Base-by-base conservation (phyloP, 2,329 filamentous ascomycete genomes). In the Trematosphaeria pertusa region DNA sequence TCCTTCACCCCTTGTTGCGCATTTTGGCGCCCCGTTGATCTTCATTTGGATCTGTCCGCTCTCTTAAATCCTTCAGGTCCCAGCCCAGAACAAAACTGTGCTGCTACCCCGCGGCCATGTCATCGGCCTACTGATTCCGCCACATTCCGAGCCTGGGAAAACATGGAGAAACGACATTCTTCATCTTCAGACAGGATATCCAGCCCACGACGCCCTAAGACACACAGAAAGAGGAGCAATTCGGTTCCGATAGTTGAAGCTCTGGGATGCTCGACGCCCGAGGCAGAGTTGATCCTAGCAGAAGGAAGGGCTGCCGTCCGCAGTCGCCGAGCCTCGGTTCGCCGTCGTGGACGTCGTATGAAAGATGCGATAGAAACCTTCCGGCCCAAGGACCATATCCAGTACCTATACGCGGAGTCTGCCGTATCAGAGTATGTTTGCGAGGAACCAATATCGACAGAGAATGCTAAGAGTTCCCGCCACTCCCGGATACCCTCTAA, bases 191-290 rank as follows among this genome's bases (percentile, higher is more conserved):
- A 47, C 7, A 52, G 48, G 40, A n/a, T 48, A 10, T 26, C 46
- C 15, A 62, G 58, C 46, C 52, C 54, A 9, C 60, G 67, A 21
- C n/a, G n/a, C n/a, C 61, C 61, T 18, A 50, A 33, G 37, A 52
- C 56, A 4, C 40, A 61, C n/a, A 60, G 69, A 42, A 55, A 70
- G 21, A 52, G 69, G 51, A 72, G 67, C 50, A 71, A 70, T 38
- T 72, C 69, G 2, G 50, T 70, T 10, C 67, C 69, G 8, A 62
- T 71, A 21, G 51, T 66, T 8, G 65, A 71, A 28, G 66, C 62
- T 21, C 22, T 72, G 31, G 67, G 67, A 35, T 70, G 67, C 45
- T 69, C 69, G 7, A 70, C 67, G 4, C 54, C 65, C 32, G 69
- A 72, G 47, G 69, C 69, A 36, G 55, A 63, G 35, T 49, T 72